These are phyloP conservation scores for Aspergillus hortae DNA, from an alignment of 2,329 filamentous ascomycete species.

Conservation along the genomic window DNA sequence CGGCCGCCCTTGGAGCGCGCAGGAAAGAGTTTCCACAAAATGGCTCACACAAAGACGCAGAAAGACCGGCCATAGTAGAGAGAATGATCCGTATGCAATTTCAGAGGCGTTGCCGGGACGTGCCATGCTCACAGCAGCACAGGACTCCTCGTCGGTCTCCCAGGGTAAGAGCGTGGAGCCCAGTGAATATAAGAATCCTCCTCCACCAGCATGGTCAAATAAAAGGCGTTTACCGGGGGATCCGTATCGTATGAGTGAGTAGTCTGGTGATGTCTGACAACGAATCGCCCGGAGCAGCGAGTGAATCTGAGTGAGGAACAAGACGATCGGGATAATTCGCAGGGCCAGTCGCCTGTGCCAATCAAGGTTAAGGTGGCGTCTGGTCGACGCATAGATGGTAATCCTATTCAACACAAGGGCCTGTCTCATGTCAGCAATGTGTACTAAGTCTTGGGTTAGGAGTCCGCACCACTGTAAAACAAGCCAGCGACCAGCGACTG, in stretches of 20 bases:
- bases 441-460: constrained; percentile 1
- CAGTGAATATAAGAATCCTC: constrained; percentile 66
- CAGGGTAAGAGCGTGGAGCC: constrained; percentile 71
- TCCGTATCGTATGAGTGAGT: constrained; percentile 66
- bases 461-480: constrained; percentile 65
- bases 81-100: constrained; percentile 71
- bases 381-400: constrained; percentile 86
- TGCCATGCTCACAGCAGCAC: constrained; percentile 70
- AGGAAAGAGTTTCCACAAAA: constrained; percentile 83
- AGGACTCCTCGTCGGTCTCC: constrained; percentile 70
- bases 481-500: constrained; percentile 87
- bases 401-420: constrained; percentile 87
- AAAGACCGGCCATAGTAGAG: constrained; percentile 55
- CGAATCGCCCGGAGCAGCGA: constrained; percentile 78
- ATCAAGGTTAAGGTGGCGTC: constrained; percentile 71
- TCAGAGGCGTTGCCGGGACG: constrained; percentile 50
- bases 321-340: constrained; percentile 66
- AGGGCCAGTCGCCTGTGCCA: constrained; percentile 70
- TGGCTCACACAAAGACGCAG: constrained; percentile 64
- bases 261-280: constrained; percentile 81
- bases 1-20: constrained; percentile 78
- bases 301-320: constrained; percentile 66
- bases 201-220: constrained; percentile 67
- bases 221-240: constrained; percentile 62
- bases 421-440: constrained; percentile 33